phyloP scores from a whole-genome alignment of 2,329 filamentous ascomycete genomes.

The Aspergillus fischeri region DNA sequence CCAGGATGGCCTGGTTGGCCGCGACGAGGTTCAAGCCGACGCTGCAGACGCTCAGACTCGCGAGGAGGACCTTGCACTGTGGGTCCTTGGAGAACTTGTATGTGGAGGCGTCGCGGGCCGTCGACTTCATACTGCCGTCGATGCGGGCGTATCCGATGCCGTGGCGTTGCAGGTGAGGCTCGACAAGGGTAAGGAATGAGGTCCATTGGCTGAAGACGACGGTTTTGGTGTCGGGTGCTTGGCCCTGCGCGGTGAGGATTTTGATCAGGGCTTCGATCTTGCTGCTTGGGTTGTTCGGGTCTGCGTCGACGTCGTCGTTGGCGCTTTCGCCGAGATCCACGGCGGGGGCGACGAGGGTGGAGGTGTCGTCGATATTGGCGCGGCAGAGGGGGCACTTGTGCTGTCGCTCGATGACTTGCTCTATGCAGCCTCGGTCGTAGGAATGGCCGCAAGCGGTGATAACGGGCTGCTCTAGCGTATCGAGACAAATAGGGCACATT shows the following conservation, averaged over 20 bases:
- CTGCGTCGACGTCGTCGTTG: constrained; percentile 49
- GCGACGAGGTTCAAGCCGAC: constrained; percentile 83
- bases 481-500: constrained; percentile 78
- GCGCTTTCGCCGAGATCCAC: constrained; percentile 51
- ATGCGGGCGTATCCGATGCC: constrained; percentile 66
- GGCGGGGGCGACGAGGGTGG: constrained; percentile 63
- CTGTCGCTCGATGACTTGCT: constrained; percentile 68
- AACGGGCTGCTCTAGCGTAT: constrained; percentile 65
- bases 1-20: constrained; percentile 78
- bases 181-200: constrained; percentile 69
- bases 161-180: constrained; percentile 60
- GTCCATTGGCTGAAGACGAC: constrained; percentile 83
- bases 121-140: constrained; percentile 73
- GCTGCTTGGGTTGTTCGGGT: constrained; percentile 66
- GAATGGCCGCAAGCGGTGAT: constrained; percentile 83
- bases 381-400: constrained; percentile 83
- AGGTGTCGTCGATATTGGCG: constrained; percentile 57
- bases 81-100: constrained; percentile 63
- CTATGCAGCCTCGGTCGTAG: constrained; percentile 72
- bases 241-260: constrained; percentile 67
- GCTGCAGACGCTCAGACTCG: constrained; percentile 74
- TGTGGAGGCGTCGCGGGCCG: constrained; percentile 68
- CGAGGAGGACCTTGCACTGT: constrained; percentile 70
- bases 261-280: constrained; percentile 77
- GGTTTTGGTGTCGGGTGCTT: constrained; percentile 64